Base-by-base conservation (phyloP, 768 basidiomycete species). In the Coprinellus micaceus region DNA sequence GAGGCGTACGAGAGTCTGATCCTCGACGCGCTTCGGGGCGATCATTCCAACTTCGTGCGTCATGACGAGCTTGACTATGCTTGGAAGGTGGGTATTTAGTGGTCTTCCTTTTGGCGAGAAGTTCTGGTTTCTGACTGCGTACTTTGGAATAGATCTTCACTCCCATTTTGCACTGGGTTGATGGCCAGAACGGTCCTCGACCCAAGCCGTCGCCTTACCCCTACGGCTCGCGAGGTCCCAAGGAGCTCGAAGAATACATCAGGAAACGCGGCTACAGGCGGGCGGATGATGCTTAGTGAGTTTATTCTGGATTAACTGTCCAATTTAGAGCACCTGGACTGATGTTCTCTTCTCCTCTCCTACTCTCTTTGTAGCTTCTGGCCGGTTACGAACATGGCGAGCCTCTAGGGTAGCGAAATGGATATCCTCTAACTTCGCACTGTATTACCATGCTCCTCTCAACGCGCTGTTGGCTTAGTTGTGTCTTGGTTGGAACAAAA, bases 31-130 rank as follows among this genome's bases (percentile, higher is more conserved):
- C 81, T 99, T 71, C 91, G 88, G 69, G 96, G 96, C n/a, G 96
- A 99, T 67, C 95, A 98, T 74, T 96, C 94, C 25, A 99, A 99
- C 78, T 99, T 99, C 77, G 96, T 99, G 56, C 86, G 96, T 59
- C 83, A 98, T 69, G 96, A 99, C 71, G 96, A 99, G 73, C 79
- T 99, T 63, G 96, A 98, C 66, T 86, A 88, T 52, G 97, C 96
- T 2, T 99, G 96, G 96, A 97, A 96, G 86, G 92, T 91, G 48
- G 46, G 81, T 70, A 52, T 21, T 39, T 21, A n/a, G 3, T 25
- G 12, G 29, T 19, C 21, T 40, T 28, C 22, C 36, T 2, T 19
- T 21, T 22, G 7, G 26, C 21, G 24, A 19, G 48, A 39, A 29
- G 13, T 33, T 33, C 36, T 15, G 54, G 19, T 24, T 2, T 52